A percentile compares a stretch with the other conserved stretches of the same genome.
Conservation (phyloP, 83 land plant genomes). For the Picea engelmannii region DNA sequence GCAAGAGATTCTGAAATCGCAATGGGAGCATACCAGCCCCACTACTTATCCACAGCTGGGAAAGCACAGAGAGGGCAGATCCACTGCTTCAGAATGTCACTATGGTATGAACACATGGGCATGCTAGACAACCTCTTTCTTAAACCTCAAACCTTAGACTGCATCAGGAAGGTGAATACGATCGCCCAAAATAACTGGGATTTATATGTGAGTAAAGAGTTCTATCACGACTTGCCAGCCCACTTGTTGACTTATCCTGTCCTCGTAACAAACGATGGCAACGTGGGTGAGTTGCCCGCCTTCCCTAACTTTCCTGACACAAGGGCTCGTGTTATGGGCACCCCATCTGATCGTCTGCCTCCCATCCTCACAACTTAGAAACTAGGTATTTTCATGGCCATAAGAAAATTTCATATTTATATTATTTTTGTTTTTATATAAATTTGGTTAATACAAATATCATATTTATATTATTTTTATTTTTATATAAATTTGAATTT, state of each 20-base stretch:
- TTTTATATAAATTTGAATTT: too few relatives aligned
- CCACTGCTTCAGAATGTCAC: slow-evolving; percentile 80
- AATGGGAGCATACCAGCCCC: slow-evolving; percentile 59
- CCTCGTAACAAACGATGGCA: slow-evolving; percentile 45
- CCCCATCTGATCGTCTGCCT: slow-evolving; percentile 47
- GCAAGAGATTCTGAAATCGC: slow-evolving; percentile 68
- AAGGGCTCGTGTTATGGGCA: slow-evolving; percentile 61
- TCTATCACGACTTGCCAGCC: slow-evolving; percentile 61
- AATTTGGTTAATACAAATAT: too few relatives aligned
- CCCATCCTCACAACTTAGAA: slow-evolving; percentile 72
- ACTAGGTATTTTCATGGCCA: neutral
- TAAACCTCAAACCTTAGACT: slow-evolving; percentile 62
- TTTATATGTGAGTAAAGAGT: slow-evolving; percentile 37
- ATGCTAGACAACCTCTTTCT: slow-evolving; percentile 53
- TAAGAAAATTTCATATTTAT: too few relatives aligned
- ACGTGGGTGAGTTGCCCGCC: slow-evolving; percentile 55
- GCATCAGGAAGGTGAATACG: slow-evolving; percentile 60
- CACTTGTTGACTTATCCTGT: slow-evolving; percentile 74
- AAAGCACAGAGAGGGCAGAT: slow-evolving; percentile 59
- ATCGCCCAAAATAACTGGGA: slow-evolving; percentile 67
- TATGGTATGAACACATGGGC: slow-evolving; percentile 88
- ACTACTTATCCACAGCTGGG: slow-evolving; percentile 7
- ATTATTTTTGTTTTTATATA: too few relatives aligned
- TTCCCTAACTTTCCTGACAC: slow-evolving; percentile 68
- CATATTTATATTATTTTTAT: too few relatives aligned